phyloP scores from a whole-genome alignment of 163 green algal genomes.

The Coccomyxa subellipsoidea region DNA sequence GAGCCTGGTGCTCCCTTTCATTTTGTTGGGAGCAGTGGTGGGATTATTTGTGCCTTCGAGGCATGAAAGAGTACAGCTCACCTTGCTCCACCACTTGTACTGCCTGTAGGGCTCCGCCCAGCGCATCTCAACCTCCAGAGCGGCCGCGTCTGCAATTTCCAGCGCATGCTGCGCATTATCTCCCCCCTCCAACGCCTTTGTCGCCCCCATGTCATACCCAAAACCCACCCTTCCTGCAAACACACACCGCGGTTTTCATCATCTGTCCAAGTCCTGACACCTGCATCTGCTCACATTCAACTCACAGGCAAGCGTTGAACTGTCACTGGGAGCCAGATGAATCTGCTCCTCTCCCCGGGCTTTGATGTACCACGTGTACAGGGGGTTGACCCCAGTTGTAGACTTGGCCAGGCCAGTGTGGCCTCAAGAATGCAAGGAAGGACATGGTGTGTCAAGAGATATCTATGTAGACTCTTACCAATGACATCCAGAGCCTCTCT shows the following conservation, averaged over 20 bases:
- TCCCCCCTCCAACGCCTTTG: neutral
- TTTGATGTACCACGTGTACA: too few species aligned
- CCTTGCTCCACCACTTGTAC: conserved; percentile 13
- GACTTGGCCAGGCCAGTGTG: too few species aligned
- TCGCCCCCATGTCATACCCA: neutral
- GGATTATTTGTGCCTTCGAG: neutral
- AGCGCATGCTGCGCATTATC: neutral
- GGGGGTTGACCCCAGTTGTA: too few species aligned
- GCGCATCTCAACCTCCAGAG: neutral
- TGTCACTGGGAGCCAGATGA: too few species aligned
- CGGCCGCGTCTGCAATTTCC: neutral
- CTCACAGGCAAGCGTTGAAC: too few species aligned
- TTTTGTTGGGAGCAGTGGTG: neutral
- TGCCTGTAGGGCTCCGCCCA: neutral
- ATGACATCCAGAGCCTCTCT: conserved; percentile 42
- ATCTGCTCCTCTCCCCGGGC: too few species aligned
- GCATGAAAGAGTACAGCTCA: too few species aligned
- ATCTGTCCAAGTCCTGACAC: neutral
- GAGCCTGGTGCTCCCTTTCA: neutral
- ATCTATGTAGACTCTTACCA: conserved; percentile 7
- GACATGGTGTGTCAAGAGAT: too few species aligned
- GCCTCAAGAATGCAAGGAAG: too few species aligned
- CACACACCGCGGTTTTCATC: neutral
- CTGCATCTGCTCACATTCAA: too few species aligned
- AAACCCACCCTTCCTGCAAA: conserved; percentile 10